Evolutionary conservation across 2,329 filamentous ascomycete genomes (phyloP), one percentile per base, ranked within the genome.

Genomic region (Sporothrix pseudoabietina): DNA sequence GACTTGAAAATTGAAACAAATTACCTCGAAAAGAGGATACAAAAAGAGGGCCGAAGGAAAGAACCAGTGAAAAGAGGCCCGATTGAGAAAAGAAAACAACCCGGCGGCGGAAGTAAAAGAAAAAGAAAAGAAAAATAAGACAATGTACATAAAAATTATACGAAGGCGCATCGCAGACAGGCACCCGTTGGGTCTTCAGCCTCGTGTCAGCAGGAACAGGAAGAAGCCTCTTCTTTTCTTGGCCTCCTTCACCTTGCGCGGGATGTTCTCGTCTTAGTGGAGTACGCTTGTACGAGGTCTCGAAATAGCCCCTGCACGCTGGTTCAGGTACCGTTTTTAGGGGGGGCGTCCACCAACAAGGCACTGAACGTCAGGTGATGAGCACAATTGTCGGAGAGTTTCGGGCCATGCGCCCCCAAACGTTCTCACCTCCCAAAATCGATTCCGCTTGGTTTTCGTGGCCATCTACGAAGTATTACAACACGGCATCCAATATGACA

Each of bases 361-460:
- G 65, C 66, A 22, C 66, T 26, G 49, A 1, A 22, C 19, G 68
- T 70, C 68, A 70, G 68, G 52, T 70, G 68, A 57, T 57, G 68
- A 55, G 66, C n/a, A 57, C 32, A 70, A 70, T 47, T 14, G 35
- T 70, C 68, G 68, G 68, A 30, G 52, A 30, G 32, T 59, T 70
- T 70, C 68, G 68, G 68, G 44, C 12, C 2, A n/a, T 3, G 61
- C 8, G 30, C 16, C 55, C 26, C 16, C 55, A 59, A 59, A 59
- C 3, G 39, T 14, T 44, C 59, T 10, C 32, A 22, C 30, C 6
- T 39, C 26, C 44, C n/a, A 52, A 54, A 57, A 44, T 39, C 7
- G 8, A 47, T 70, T 54, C 68, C 68, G 68, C 52, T 16, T 59
- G 8, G 35, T 70, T 70, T 70, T 70, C 68, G 68, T 69, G 47